These are phyloP conservation scores for Aspergillus nanangensis DNA, from an alignment of 495 filamentous ascomycete genomes.

Conservation along the genomic window DNA sequence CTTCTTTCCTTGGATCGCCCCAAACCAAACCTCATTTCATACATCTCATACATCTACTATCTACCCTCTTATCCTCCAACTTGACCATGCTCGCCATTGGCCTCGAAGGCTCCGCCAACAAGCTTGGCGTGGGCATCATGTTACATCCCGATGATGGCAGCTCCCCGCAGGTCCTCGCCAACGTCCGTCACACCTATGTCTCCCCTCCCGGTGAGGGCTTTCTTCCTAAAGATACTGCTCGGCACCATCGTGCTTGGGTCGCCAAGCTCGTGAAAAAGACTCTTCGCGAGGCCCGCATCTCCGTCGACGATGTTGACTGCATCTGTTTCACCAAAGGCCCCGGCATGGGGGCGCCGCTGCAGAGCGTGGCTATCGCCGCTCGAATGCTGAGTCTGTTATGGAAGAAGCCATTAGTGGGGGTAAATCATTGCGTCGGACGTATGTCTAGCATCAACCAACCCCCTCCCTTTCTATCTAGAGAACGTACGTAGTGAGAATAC, in stretches of 20 bases:
- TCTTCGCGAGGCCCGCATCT: conserved; percentile 61
- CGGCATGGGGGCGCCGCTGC: conserved; percentile 95
- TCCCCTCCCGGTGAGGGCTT: conserved; percentile 93
- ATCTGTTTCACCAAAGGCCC: conserved; percentile 95
- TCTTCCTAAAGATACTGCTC: conserved; percentile 91
- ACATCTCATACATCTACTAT: neutral
- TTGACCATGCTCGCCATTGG: conserved; percentile 76
- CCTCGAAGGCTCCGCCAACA: conserved; percentile 96
- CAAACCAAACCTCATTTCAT: too few species aligned
- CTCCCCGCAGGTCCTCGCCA: conserved; percentile 75
- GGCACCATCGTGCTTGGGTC: conserved; percentile 84
- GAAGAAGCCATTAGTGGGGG: conserved; percentile 80
- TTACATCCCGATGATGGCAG: conserved; percentile 62
- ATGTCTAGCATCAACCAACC: conserved; percentile 21
- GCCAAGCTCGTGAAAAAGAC: conserved; percentile 73
- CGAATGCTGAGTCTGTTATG: conserved; percentile 80
- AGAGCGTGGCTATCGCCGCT: conserved; percentile 80
- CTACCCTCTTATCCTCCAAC: neutral
- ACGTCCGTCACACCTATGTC: conserved; percentile 89
- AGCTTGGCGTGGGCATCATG: conserved; percentile 92
- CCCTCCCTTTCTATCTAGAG: too few species aligned
- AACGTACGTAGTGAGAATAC: too few species aligned
- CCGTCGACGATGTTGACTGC: conserved; percentile 68
- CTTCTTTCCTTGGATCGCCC: too few species aligned
- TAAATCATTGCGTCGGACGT: conserved; percentile 97